Conservation (phyloP, 768 basidiomycete genomes). For the Gelatoporia subvermispora region DNA sequence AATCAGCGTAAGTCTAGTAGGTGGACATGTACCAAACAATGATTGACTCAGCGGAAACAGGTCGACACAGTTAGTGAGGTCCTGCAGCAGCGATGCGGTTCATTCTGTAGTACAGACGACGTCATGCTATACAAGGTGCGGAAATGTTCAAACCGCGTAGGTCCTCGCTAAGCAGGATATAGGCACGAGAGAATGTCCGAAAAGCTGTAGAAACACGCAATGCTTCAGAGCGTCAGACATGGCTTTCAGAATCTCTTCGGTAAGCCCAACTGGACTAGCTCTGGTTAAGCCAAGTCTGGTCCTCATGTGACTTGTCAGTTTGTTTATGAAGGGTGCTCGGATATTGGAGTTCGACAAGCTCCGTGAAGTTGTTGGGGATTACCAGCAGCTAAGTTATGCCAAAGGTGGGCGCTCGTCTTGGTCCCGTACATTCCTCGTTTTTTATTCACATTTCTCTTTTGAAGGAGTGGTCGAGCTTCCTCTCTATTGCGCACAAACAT, state of each 20-base stretch:
- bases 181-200: slow-evolving; percentile 93
- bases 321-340: slow-evolving; percentile 85
- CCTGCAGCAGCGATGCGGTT: slow-evolving; percentile 89
- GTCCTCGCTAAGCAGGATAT: neutral
- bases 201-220: slow-evolving; percentile 82
- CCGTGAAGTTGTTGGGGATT: slow-evolving; percentile 84
- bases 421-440: neutral
- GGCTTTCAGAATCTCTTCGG: slow-evolving; percentile 85
- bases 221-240: slow-evolving; percentile 68
- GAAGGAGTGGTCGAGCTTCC: slow-evolving; percentile 84
- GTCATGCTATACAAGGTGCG: slow-evolving; percentile 92
- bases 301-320: slow-evolving; percentile 33
- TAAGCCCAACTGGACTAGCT: slow-evolving; percentile 25
- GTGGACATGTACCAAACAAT: neutral
- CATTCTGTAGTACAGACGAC: slow-evolving; percentile 97
- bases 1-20: slow-evolving; percentile 68
- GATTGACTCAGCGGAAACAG: slow-evolving; percentile 31
- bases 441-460: neutral
- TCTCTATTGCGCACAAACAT: slow-evolving; percentile 71
- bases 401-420: slow-evolving; percentile 48
- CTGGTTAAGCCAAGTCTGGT: neutral
- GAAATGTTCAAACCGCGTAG: neutral
- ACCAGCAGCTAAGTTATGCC: slow-evolving; percentile 78
- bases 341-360: slow-evolving; percentile 82
- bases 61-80: slow-evolving; percentile 96